These are phyloP conservation scores for Rhazya stricta DNA, from an alignment of 257 asterid species.

Conservation along the genomic window DNA sequence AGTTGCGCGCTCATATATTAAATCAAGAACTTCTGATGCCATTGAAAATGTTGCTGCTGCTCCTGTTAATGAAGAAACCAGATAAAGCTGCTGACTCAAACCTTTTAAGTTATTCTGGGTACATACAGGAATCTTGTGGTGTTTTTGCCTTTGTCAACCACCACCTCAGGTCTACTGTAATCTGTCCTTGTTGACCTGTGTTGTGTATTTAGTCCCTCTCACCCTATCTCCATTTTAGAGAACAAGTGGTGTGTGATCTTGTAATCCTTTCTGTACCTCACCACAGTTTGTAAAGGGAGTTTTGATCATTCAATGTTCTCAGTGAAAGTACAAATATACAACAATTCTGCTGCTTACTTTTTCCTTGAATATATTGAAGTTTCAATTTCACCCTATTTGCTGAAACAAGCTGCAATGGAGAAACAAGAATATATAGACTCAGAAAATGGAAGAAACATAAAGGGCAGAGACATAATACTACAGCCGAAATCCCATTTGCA, in stretches of 20 bases:
- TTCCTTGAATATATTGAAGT: background rate
- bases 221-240: slow-evolving; percentile 46
- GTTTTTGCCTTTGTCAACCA: background rate
- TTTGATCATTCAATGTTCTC: background rate
- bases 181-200: slow-evolving; percentile 4
- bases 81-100: slow-evolving; percentile 11
- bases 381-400: background rate
- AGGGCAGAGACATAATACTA: no score
- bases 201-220: slow-evolving; percentile 24
- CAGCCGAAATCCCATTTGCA: no score
- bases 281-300: background rate
- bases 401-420: no score
- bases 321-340: background rate
- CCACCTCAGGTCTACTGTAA: slow-evolving; percentile 7
- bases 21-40: slow-evolving; percentile 42
- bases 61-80: slow-evolving; percentile 28
- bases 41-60: slow-evolving; percentile 22
- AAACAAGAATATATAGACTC: no score
- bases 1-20: slow-evolving; percentile 57
- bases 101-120: background rate
- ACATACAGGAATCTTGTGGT: background rate
- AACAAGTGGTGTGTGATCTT: slow-evolving; percentile 44
- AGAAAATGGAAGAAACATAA: no score
- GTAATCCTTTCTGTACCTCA: slow-evolving; percentile 5
- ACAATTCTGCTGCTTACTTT: background rate